Conservation (phyloP, 352 stramenopile species). For the Hyaloperonospora arabidopsidis region DNA sequence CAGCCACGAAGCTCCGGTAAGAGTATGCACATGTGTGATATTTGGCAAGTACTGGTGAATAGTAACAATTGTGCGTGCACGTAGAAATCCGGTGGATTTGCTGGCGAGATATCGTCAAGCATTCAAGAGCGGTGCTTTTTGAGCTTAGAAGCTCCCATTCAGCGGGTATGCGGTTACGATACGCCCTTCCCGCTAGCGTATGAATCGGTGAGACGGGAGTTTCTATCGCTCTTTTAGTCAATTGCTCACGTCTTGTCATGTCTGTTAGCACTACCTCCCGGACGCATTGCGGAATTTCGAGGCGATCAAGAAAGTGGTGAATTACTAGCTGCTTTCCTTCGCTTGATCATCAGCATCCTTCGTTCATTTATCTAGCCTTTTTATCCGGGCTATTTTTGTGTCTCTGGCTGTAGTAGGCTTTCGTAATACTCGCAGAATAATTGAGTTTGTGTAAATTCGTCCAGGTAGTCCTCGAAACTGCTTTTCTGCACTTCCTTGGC, state of each 20-base stretch:
- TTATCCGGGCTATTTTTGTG: constrained; percentile 7
- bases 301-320: constrained; percentile 88
- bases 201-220: constrained; percentile 74
- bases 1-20: constrained; percentile 93
- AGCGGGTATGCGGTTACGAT: constrained; percentile 92
- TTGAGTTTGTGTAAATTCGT: constrained; percentile 81
- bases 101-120: constrained; percentile 91
- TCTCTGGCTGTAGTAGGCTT: constrained; percentile 43
- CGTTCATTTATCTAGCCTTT: not conserved
- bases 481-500: constrained; percentile 61
- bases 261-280: constrained; percentile 82
- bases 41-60: too few species aligned
- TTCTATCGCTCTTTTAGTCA: too few species aligned
- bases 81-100: constrained; percentile 90
- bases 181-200: constrained; percentile 95
- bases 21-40: constrained; percentile 13
- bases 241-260: constrained; percentile 3
- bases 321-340: constrained; percentile 45
- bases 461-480: constrained; percentile 58
- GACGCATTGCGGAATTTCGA: constrained; percentile 93
- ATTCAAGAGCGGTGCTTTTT: constrained; percentile 94
- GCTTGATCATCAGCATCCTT: constrained; percentile 7
- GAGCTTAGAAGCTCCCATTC: constrained; percentile 92
- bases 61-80: not conserved
- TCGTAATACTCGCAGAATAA: constrained; percentile 85